Conservation (phyloP, 371 early-diverging fungal species). For the Smittium culicis region DNA sequence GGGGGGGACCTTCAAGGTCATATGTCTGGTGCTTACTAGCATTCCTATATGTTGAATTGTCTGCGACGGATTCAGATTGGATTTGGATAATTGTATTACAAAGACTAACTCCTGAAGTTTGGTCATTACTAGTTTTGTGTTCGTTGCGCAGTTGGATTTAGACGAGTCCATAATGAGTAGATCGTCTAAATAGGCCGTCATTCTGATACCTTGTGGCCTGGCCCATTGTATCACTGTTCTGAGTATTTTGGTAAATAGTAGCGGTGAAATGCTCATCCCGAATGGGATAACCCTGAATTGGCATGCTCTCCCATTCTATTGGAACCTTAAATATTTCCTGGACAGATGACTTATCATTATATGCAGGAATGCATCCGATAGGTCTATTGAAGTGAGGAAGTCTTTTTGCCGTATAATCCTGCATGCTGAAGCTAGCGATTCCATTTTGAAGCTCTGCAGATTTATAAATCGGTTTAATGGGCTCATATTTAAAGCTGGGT, state of each 20-base stretch:
- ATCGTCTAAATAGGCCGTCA: not conserved
- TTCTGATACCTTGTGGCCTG: not conserved
- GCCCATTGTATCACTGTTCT: not conserved
- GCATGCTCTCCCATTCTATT: not conserved
- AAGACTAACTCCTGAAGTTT: too few species aligned
- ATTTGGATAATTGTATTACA: too few species aligned
- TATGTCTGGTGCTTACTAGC: not conserved
- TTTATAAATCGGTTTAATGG: not conserved
- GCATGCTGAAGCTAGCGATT: not conserved
- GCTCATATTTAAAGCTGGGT: not conserved
- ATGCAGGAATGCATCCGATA: not conserved
- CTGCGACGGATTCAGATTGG: not conserved
- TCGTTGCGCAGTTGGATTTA: not conserved
- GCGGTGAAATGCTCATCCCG: not conserved
- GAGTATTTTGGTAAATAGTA: not conserved
- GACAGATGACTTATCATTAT: not conserved
- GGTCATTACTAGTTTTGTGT: too few species aligned
- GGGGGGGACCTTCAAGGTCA: not conserved
- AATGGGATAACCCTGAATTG: not conserved
- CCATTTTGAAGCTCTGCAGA: not conserved
- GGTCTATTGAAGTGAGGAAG: not conserved
- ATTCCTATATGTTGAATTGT: not conserved
- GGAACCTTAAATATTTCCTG: not conserved
- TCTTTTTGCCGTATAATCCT: not conserved
- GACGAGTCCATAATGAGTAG: not conserved